Conservation (phyloP, 148 eudicot species). For the Rheum nobile region DNA sequence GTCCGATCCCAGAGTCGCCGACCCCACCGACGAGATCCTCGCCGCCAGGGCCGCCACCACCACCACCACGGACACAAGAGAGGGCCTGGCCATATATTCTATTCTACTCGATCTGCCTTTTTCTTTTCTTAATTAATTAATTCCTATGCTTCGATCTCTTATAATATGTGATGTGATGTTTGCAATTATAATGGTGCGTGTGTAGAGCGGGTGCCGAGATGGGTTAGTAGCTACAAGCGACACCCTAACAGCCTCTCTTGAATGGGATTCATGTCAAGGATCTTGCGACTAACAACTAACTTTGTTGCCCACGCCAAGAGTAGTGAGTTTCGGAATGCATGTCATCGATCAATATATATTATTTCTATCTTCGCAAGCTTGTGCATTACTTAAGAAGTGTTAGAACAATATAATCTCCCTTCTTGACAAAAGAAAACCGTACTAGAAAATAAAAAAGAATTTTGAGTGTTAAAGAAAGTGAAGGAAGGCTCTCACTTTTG, state of each 20-base stretch:
- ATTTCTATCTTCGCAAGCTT: no score
- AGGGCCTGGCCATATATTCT: background rate
- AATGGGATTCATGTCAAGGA: background rate
- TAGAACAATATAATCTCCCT: no score
- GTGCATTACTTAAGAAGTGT: no score
- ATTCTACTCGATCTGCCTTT: no score
- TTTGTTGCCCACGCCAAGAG: background rate
- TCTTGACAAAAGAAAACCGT: no score
- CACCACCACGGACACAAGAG: background rate
- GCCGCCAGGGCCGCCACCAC: background rate
- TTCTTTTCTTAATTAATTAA: background rate
- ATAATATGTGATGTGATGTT: background rate
- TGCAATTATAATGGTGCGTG: background rate
- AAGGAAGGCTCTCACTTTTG: no score
- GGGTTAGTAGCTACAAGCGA: background rate
- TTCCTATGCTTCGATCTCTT: no score
- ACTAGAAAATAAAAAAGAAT: no score
- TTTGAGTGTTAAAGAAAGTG: no score
- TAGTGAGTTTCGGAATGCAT: background rate
- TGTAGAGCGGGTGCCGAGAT: background rate
- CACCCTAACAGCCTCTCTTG: background rate
- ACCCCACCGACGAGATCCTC: background rate
- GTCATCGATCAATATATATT: no score
- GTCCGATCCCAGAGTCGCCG: slow-evolving; percentile 34
- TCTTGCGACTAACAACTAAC: background rate